A percentile compares a stretch with the other conserved stretches of the same genome.
These are phyloP conservation scores for Parastagonospora nodorum DNA, from an alignment of 2,329 filamentous ascomycete species.

Conservation along the genomic window DNA sequence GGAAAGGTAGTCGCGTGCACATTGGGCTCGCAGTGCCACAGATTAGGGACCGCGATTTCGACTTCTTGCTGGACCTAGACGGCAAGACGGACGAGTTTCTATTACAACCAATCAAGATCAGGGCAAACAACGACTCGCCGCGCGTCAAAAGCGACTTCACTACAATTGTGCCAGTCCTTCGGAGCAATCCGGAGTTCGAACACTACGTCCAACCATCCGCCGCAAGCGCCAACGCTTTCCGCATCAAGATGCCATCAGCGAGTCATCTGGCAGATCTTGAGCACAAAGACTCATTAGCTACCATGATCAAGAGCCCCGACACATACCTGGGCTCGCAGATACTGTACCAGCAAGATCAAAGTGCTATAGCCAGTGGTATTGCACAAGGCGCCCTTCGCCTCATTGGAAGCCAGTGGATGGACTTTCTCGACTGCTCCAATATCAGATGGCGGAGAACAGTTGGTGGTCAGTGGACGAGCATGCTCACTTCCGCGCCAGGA, in stretches of 20 bases:
- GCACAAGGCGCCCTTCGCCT: slow-evolving; percentile 26
- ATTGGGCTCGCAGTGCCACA: slow-evolving; percentile 33
- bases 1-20: slow-evolving; percentile 17
- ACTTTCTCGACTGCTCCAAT: slow-evolving; percentile 27
- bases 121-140: slow-evolving; percentile 13
- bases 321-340: slow-evolving; percentile 22
- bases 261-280: slow-evolving; percentile 27
- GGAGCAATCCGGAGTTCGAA: slow-evolving; percentile 4
- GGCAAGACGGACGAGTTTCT: slow-evolving; percentile 28
- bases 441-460: slow-evolving; percentile 29
- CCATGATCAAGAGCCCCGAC: slow-evolving; percentile 17
- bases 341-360: slow-evolving; percentile 31
- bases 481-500: slow-evolving; percentile 26
- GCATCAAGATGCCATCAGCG: slow-evolving; percentile 21
- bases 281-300: slow-evolving; percentile 28
- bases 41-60: slow-evolving; percentile 32
- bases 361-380: slow-evolving; percentile 28
- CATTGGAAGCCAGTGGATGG: slow-evolving; percentile 31
- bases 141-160: slow-evolving; percentile 16
- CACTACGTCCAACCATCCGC: slow-evolving; percentile 27
- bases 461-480: slow-evolving; percentile 25
- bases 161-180: slow-evolving; percentile 16
- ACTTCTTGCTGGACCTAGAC: slow-evolving; percentile 23
- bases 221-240: slow-evolving; percentile 23
- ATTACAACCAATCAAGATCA: slow-evolving; percentile 22